Percentiles rank a stretch among this genome's conserved stretches.
phyloP scores from a whole-genome alignment of 768 basidiomycete species.

The Ephemerocybe angulata region DNA sequence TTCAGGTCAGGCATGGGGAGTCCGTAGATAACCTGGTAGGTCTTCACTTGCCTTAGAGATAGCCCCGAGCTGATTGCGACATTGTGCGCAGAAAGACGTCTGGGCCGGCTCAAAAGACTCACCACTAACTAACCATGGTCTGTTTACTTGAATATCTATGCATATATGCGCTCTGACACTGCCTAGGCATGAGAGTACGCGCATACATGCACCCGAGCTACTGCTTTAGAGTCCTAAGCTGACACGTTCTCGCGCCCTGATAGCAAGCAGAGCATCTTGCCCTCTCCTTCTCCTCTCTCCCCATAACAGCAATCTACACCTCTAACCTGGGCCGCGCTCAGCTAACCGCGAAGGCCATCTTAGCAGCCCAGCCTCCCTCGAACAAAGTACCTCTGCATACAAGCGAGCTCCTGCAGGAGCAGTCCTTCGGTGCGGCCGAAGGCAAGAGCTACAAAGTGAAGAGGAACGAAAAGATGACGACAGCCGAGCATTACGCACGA shows the following conservation, averaged over 20 bases:
- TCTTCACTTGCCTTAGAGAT: conserved; percentile 9
- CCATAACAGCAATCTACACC: conserved; percentile 55
- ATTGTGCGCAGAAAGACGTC: conserved; percentile 32
- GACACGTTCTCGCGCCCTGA: background rate
- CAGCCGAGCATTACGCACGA: conserved; percentile 47
- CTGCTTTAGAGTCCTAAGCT: too few relatives aligned
- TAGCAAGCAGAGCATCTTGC: conserved; percentile 66
- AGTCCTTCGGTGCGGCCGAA: conserved; percentile 68
- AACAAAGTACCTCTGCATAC: conserved; percentile 32
- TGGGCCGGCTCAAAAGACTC: conserved; percentile 82
- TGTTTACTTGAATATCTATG: conserved; percentile 11
- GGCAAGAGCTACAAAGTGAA: conserved; percentile 46
- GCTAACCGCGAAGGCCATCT: conserved; percentile 57
- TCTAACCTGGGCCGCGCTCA: conserved; percentile 65
- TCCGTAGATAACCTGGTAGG: conserved; percentile 72
- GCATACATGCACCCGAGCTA: conserved; percentile 18
- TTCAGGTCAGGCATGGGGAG: conserved; percentile 72
- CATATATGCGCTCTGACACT: background rate
- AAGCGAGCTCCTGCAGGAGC: conserved; percentile 59
- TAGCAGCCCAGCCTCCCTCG: conserved; percentile 48
- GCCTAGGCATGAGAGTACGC: conserved; percentile 52
- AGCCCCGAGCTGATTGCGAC: conserved; percentile 8
- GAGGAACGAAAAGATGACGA: conserved; percentile 29
- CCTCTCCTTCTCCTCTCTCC: conserved; percentile 42
- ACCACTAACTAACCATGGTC: conserved; percentile 72